A percentile compares a stretch with the other conserved stretches of the same genome.
phyloP scores from a whole-genome alignment of 225 moss, liverwort and hornwort species.

The Pseudisothecium myosuroides region DNA sequence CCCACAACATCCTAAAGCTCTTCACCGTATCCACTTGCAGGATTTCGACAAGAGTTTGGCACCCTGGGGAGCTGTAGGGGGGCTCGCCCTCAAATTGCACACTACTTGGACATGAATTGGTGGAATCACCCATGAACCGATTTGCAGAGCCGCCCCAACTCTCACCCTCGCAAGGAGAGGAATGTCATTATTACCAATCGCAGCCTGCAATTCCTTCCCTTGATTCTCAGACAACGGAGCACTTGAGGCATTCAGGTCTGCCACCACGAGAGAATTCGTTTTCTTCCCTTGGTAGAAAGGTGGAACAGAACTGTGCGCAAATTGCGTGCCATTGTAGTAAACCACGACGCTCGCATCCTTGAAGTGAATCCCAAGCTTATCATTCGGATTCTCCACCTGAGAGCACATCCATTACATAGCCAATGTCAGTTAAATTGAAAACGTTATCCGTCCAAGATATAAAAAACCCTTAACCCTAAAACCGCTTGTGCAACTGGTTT shows the following conservation, averaged over 20 bases:
- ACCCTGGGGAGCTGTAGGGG: constrained; percentile 26
- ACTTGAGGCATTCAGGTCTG: constrained; percentile 18
- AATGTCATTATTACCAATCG: constrained; percentile 17
- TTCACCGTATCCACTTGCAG: constrained; percentile 24
- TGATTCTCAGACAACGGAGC: constrained; percentile 16
- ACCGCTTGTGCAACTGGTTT: neutral
- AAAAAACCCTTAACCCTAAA: too few species aligned
- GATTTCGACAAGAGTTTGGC: constrained; percentile 24
- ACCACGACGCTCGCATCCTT: constrained; percentile 11
- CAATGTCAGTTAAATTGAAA: neutral
- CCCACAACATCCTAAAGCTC: neutral
- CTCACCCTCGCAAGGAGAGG: constrained; percentile 15
- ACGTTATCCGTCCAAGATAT: too few species aligned
- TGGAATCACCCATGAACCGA: constrained; percentile 20
- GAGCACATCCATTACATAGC: neutral
- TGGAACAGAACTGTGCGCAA: constrained; percentile 12
- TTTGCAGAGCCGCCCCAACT: constrained; percentile 8
- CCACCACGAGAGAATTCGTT: neutral
- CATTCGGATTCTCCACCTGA: constrained; percentile 29
- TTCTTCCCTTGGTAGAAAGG: constrained; percentile 20
- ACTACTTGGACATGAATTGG: constrained; percentile 4
- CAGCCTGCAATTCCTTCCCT: constrained; percentile 14
- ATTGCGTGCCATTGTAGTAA: constrained; percentile 14
- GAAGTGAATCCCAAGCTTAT: constrained; percentile 37
- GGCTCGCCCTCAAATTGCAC: constrained; percentile 17